Evolutionary conservation across 83 land plant species (phyloP).

Genomic region (Larix sibirica): DNA sequence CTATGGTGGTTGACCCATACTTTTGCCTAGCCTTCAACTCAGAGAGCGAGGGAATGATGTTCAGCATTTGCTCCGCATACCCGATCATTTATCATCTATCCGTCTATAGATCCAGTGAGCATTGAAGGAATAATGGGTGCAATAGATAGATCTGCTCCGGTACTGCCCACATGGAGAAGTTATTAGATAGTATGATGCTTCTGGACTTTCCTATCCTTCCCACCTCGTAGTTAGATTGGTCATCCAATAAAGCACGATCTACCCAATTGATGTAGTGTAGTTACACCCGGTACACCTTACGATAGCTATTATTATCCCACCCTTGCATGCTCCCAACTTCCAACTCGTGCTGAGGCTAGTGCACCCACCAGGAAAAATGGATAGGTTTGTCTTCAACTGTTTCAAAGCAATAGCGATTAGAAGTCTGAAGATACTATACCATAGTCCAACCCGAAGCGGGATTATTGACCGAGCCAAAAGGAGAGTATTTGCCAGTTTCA

Average conservation of each 20-base stretch:
- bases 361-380: background rate
- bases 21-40: background rate
- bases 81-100: background rate
- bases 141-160: background rate
- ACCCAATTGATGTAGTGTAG: too few species aligned
- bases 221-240: too few species aligned
- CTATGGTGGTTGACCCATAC: background rate
- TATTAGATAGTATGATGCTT: background rate
- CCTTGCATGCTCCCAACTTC: background rate
- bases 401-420: too few species aligned
- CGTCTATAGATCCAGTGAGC: background rate
- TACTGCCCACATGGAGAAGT: background rate
- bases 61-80: background rate
- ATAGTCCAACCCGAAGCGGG: too few species aligned
- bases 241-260: too few species aligned
- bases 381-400: too few species aligned
- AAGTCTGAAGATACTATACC: too few species aligned
- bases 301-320: too few species aligned
- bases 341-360: background rate
- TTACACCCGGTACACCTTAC: background rate
- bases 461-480: too few species aligned
- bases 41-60: background rate
- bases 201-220: too few species aligned
- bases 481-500: too few species aligned
- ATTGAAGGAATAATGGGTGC: background rate